phyloP scores from a whole-genome alignment of 2,329 filamentous ascomycete species.

The Sarocladiaceae sp. region DNA sequence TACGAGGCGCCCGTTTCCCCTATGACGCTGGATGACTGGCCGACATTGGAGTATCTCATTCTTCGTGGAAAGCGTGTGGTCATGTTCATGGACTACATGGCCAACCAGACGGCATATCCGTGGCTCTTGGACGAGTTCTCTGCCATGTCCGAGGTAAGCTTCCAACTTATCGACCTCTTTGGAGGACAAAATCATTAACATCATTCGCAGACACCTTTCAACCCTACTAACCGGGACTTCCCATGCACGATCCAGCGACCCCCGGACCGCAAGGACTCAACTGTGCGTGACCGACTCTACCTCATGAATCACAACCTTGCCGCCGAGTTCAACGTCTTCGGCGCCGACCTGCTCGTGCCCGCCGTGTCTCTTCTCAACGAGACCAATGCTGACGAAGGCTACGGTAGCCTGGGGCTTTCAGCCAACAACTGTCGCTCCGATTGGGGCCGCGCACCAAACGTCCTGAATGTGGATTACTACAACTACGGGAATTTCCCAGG shows the following conservation, averaged over 20 bases:
- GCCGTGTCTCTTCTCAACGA: conserved; percentile 65
- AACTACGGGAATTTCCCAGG: conserved; percentile 63
- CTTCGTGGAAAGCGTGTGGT: conserved; percentile 65
- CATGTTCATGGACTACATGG: conserved; percentile 81
- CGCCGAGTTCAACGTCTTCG: conserved; percentile 65
- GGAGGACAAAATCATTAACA: background rate
- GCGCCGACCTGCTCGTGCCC: conserved; percentile 63
- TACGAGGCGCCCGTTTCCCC: conserved; percentile 70
- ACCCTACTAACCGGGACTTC: conserved; percentile 59
- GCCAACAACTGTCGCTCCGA: conserved; percentile 55
- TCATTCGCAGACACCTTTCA: conserved; percentile 62
- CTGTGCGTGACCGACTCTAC: conserved; percentile 64
- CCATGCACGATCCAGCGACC: conserved; percentile 78
- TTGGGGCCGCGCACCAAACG: conserved; percentile 70
- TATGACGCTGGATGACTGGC: conserved; percentile 75
- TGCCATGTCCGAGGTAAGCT: conserved; percentile 69
- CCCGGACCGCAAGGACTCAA: conserved; percentile 52
- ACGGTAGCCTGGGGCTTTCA: conserved; percentile 61
- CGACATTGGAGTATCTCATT: conserved; percentile 75
- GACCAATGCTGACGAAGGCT: conserved; percentile 65
- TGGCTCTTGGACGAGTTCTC: conserved; percentile 86
- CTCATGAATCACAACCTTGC: conserved; percentile 92
- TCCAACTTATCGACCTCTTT: background rate
- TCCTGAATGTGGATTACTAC: conserved; percentile 83
- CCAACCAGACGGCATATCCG: conserved; percentile 72